Percentiles rank a stretch among this genome's conserved stretches.
phyloP scores from a whole-genome alignment of 768 basidiomycete species.

The Mycena vitilis region DNA sequence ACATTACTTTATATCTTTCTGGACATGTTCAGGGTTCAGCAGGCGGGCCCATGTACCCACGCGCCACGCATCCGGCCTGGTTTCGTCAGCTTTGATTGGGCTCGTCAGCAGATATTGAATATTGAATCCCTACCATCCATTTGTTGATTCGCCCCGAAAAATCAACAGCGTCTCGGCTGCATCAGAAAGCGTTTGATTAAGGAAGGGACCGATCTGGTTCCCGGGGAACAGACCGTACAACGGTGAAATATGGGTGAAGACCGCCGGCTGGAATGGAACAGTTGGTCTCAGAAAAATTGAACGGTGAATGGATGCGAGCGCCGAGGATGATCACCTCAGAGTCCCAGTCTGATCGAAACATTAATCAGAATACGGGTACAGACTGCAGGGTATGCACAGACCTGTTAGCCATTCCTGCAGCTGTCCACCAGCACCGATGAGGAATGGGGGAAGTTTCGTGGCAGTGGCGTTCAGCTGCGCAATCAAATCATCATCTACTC shows the following conservation, averaged over 20 bases:
- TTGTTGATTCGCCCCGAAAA: constrained; percentile 30
- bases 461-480: constrained; percentile 18
- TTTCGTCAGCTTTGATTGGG: not conserved
- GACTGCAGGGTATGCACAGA: not conserved
- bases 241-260: constrained; percentile 33
- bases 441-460: constrained; percentile 30
- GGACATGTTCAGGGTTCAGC: constrained; percentile 16
- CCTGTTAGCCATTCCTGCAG: constrained; percentile 34
- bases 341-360: constrained; percentile 5
- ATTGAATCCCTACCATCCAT: constrained; percentile 24
- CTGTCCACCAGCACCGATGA: constrained; percentile 29
- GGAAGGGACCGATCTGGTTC: constrained; percentile 31
- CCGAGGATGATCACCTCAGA: not conserved
- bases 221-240: constrained; percentile 33
- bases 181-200: constrained; percentile 30
- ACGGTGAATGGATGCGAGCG: not conserved
- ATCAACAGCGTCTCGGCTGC: constrained; percentile 32
- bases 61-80: constrained; percentile 33
- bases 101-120: not conserved
- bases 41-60: constrained; percentile 33
- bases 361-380: not conserved
- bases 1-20: constrained; percentile 26
- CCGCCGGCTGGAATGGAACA: not conserved
- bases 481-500: constrained; percentile 26
- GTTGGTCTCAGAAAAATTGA: not conserved